Evolutionary conservation across 2,329 filamentous ascomycete species (phyloP).

Genomic region (Blastomyces emzantsi): DNA sequence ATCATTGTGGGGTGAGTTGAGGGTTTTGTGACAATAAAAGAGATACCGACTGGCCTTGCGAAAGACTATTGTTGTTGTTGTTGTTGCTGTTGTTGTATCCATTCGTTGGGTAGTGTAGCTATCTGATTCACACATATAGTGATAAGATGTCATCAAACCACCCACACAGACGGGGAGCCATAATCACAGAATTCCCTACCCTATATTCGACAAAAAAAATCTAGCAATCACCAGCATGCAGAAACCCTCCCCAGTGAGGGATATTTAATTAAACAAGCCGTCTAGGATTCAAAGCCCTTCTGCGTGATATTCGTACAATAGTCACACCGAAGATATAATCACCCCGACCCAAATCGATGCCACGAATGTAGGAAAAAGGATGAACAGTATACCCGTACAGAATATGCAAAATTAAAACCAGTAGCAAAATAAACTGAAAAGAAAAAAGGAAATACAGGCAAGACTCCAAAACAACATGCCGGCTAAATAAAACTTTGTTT

Average conservation of each 20-base stretch:
- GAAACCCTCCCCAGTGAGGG: too few species aligned
- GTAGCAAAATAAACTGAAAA: not conserved
- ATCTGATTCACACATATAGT: too few species aligned
- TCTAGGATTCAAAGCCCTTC: not conserved
- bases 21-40: too few species aligned
- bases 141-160: too few species aligned
- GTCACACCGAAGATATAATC: not conserved
- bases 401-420: not conserved
- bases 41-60: too few species aligned
- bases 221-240: not conserved
- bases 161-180: too few species aligned
- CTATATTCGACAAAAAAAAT: not conserved
- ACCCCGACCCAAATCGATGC: not conserved
- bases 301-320: not conserved
- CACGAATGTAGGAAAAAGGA: not conserved
- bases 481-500: constrained; percentile 2
- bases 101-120: too few species aligned
- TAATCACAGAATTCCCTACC: not conserved
- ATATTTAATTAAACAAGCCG: not conserved
- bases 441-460: not conserved
- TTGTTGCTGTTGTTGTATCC: too few species aligned
- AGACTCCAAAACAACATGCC: not conserved
- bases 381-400: not conserved
- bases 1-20: too few species aligned
- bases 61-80: too few species aligned